These are phyloP conservation scores for Furcasterigmium sp. DNA, from an alignment of 2,329 filamentous ascomycete species.

Conservation along the genomic window DNA sequence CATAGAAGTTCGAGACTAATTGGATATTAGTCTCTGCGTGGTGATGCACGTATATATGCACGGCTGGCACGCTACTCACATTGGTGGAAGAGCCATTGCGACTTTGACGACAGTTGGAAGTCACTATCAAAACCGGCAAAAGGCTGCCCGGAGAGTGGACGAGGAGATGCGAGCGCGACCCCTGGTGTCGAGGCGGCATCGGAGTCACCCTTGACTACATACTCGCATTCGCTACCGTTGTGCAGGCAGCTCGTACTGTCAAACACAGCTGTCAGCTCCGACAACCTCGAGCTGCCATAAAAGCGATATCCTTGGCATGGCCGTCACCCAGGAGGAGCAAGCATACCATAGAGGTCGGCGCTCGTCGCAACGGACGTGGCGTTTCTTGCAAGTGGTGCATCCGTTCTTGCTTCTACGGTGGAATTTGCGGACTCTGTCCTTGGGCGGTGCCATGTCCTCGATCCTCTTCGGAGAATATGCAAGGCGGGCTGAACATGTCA, in stretches of 20 bases:
- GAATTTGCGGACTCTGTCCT: conserved; percentile 30
- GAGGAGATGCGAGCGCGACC: no score
- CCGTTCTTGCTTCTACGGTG: conserved; percentile 30
- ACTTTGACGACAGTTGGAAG: conserved; percentile 23
- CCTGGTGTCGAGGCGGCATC: not conserved
- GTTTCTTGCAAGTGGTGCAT: conserved; percentile 30
- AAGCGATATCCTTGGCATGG: no score
- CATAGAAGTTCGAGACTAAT: conserved; percentile 33
- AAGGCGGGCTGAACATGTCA: not conserved
- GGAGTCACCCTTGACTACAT: conserved; percentile 15
- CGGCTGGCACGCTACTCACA: conserved; percentile 18
- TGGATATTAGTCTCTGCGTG: not conserved
- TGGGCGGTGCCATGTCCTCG: conserved; percentile 24
- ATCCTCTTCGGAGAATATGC: not conserved
- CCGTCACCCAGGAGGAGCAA: no score
- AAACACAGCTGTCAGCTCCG: not conserved
- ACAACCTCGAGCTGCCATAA: not conserved
- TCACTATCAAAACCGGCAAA: conserved; percentile 10
- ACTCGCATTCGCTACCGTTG: conserved; percentile 36
- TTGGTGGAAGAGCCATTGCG: conserved; percentile 27
- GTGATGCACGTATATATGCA: not conserved
- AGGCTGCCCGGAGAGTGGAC: conserved; percentile 6
- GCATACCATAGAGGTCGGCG: conserved; percentile 39
- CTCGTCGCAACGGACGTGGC: conserved; percentile 42
- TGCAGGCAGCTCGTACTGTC: conserved; percentile 38